These are phyloP conservation scores for Clonostachys rhizophaga DNA, from an alignment of 2,329 filamentous ascomycete species.

Conservation along the genomic window DNA sequence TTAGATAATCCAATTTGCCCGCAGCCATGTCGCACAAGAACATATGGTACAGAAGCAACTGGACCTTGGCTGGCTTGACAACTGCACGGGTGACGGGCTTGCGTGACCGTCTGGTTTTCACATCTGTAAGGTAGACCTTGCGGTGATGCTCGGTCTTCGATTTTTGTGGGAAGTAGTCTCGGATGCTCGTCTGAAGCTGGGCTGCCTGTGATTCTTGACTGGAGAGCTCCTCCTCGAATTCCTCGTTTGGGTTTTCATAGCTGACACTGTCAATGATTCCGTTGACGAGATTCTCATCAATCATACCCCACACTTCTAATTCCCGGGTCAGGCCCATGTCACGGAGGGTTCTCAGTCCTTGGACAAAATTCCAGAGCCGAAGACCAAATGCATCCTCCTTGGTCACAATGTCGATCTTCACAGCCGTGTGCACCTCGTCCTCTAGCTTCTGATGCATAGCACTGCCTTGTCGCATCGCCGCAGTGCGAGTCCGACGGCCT, in stretches of 20 bases:
- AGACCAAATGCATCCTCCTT: slow-evolving; percentile 82
- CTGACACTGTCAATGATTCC: slow-evolving; percentile 87
- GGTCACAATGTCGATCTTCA: slow-evolving; percentile 65
- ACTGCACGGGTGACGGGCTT: slow-evolving; percentile 62
- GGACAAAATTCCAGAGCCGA: slow-evolving; percentile 85
- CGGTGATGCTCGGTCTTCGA: slow-evolving; percentile 8
- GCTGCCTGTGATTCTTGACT: slow-evolving; percentile 19
- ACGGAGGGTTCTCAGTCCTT: slow-evolving; percentile 71
- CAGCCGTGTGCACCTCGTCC: slow-evolving; percentile 75
- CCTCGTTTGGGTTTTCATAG: slow-evolving; percentile 68
- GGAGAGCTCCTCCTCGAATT: slow-evolving; percentile 57
- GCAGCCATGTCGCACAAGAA: slow-evolving; percentile 74
- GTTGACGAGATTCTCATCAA: slow-evolving; percentile 80
- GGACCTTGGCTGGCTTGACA: slow-evolving; percentile 74
- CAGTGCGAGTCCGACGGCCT: slow-evolving; percentile 70
- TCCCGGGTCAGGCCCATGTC: slow-evolving; percentile 70
- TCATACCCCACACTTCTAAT: slow-evolving; percentile 77
- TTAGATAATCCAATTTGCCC: slow-evolving; percentile 63
- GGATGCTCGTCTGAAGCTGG: slow-evolving; percentile 29
- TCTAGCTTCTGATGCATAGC: slow-evolving; percentile 80
- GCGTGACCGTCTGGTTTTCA: slow-evolving; percentile 74
- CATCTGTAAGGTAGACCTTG: slow-evolving; percentile 72
- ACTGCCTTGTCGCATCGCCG: slow-evolving; percentile 79
- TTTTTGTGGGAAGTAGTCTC: slow-evolving; percentile 29
- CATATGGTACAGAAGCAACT: slow-evolving; percentile 85